Evolutionary conservation across 108 stramenopile genomes (phyloP), one percentile per base, ranked within the genome.

Genomic region (Seminavis robusta): DNA sequence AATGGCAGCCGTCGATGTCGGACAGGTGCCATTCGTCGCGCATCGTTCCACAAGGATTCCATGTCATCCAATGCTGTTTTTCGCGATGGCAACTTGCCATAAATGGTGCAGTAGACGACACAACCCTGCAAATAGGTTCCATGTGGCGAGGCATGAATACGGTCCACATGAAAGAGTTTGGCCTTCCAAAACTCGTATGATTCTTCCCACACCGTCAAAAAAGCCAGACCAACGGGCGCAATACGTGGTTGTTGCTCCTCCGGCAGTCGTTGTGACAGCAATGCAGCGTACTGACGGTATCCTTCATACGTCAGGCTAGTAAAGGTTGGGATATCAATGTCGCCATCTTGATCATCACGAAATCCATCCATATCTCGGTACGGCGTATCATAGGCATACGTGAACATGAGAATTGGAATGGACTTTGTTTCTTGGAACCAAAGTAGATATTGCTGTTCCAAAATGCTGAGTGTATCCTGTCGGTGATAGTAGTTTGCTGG

Each of bases 191-290:
- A 15, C 15, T 25, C 59, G 15, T 28, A 39, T 44, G 58, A 58
- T 41, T 74, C 69, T 49, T 74, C 69, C 45, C 52, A 74, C 1
- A 79, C 56, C 33, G 64, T 39, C n/a, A 74, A 38, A 67, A 62
- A 79, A 10, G 73, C 78, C 4, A 71, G 48, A 15, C 73, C 72
- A 4, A 74, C 69, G 4, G 78, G 78, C 13, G 78, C 78, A n/a
- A 79, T 55, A 17, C 57, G 31, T 3, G 78, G 59, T 38, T 71
- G 32, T 45, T 67, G 65, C 16, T 42, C 28, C 5, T 33, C 25
- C 0, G 72, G 77, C 19, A 79, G 43, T 20, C 28, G 21, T 25
- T 23, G 8, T 24, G 16, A n/a, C 6, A 68, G 59, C 2, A 53
- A 23, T 21, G 29, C 33, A 11, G 67, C 78, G 53, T 79, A 79